Evolutionary conservation across 225 moss, liverwort and hornwort species (phyloP).

Genomic region (Marchantia paleacea): DNA sequence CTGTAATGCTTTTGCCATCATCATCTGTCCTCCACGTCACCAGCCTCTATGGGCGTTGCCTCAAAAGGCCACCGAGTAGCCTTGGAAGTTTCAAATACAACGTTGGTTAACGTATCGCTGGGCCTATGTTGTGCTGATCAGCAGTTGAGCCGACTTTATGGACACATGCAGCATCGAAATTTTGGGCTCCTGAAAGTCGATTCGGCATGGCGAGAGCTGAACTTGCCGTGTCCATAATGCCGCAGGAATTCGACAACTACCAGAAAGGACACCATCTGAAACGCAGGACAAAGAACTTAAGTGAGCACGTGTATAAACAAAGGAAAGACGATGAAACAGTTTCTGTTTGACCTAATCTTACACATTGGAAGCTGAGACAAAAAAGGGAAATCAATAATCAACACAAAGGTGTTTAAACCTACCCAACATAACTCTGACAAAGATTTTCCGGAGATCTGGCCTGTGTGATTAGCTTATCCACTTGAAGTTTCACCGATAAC

Average conservation of each 20-base stretch:
- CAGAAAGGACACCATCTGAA: constrained; percentile 91
- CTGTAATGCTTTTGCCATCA: neutral
- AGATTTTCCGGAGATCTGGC: constrained; percentile 93
- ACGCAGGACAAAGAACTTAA: neutral
- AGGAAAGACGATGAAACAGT: neutral
- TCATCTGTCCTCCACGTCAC: neutral
- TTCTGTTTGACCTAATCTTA: neutral
- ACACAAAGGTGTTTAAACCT: constrained; percentile 18
- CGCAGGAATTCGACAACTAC: constrained; percentile 37
- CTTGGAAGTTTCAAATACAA: too few species aligned
- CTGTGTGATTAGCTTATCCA: constrained; percentile 81
- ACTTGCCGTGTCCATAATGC: constrained; percentile 15
- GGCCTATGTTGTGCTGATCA: neutral
- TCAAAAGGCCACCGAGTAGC: neutral
- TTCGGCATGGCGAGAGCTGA: neutral
- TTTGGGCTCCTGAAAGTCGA: neutral
- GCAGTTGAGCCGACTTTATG: neutral
- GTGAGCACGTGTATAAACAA: neutral
- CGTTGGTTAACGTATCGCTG: neutral
- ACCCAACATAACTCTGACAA: constrained; percentile 99
- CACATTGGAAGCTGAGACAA: neutral
- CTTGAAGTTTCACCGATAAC: constrained; percentile 72
- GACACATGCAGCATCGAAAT: neutral
- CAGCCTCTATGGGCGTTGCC: neutral
- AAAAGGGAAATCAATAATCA: neutral